Evolutionary conservation across 768 basidiomycete species (phyloP).

Genomic region (Suillus placidus): DNA sequence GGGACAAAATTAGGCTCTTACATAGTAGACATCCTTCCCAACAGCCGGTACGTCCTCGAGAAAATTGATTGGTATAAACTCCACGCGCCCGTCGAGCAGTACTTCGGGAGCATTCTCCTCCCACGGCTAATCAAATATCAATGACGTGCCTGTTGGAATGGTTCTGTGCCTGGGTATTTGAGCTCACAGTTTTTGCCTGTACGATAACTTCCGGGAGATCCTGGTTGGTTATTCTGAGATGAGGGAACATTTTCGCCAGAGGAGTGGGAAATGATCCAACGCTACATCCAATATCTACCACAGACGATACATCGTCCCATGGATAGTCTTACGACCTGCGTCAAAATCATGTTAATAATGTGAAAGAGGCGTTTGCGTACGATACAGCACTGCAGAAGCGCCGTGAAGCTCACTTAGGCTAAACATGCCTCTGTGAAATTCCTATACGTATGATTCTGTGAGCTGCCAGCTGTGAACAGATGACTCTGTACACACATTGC

Average conservation of each 20-base stretch:
- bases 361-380: constrained; percentile 12
- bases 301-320: constrained; percentile 26
- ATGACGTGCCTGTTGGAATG: not conserved
- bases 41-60: constrained; percentile 20
- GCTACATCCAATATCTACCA: constrained; percentile 35
- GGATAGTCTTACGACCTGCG: constrained; percentile 22
- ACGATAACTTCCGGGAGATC: constrained; percentile 32
- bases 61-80: constrained; percentile 25
- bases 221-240: constrained; percentile 30
- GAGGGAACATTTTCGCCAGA: constrained; percentile 29
- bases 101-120: constrained; percentile 21
- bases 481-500: constrained; percentile 15
- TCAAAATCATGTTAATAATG: not conserved
- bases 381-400: constrained; percentile 24
- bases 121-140: constrained; percentile 16
- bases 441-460: constrained; percentile 13
- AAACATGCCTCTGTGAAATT: constrained; percentile 27
- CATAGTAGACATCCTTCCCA: constrained; percentile 28
- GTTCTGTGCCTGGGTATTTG: not conserved
- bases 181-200: constrained; percentile 25
- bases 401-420: constrained; percentile 23
- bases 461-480: not conserved
- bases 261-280: constrained; percentile 30
- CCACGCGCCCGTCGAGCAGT: constrained; percentile 19
- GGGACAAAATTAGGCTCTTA: constrained; percentile 4